Base-by-base conservation (phyloP, 1,284 basidiomycete genomes). In the Sanghuangporus sanghuang region DNA sequence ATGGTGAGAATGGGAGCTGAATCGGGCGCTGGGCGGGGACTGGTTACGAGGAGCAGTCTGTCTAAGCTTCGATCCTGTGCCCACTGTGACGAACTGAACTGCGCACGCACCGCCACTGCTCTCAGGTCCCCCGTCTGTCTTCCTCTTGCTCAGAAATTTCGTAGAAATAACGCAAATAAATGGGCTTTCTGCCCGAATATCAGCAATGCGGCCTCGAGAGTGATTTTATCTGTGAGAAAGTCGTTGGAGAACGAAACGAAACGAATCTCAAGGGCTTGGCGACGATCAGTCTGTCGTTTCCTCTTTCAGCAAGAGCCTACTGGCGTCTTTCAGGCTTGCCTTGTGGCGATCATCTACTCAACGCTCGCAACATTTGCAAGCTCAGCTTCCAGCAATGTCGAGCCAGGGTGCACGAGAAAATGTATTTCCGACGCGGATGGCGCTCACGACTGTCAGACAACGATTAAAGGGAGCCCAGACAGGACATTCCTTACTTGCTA, bases 401-500 rank as follows among this genome's bases (percentile, higher is more conserved):
- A 93, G 94, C 57, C 82, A 89, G 70, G 95, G 92, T 40, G 78
- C 92, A 69, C 85, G 95, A 71, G 95, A 97, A 78, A 91, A 92
- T 75, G 84, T 97, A 69, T 97, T 98, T 75, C 95, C 95, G 21
- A 96, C 93, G 38, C 89, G 93, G 58, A 95, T 95, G 94, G 92
- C 94, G 59, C 82, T 99, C 57, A 97, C 95, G 53, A 90, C 93
- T 73, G 98, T 94, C 65, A 98, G 98, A 76, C 81, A 89, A 49
- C 86, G 96, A 53, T 83, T 98, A 67, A 99, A 98, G 76, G 91
- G 96, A 35, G 97, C 97, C 6, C 95, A 98, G 77, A 98, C 95
- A 0, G 96, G 96, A 8, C 96, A 99, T 77, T 98, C 95, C 0
- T 81, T 99, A 16, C 85, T 99, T 48, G 96, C 96, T 54, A 97